Percentiles rank a stretch among this genome's conserved stretches.
Evolutionary conservation across 345 rosid species (phyloP).

Genomic region (Heritiera littoralis): DNA sequence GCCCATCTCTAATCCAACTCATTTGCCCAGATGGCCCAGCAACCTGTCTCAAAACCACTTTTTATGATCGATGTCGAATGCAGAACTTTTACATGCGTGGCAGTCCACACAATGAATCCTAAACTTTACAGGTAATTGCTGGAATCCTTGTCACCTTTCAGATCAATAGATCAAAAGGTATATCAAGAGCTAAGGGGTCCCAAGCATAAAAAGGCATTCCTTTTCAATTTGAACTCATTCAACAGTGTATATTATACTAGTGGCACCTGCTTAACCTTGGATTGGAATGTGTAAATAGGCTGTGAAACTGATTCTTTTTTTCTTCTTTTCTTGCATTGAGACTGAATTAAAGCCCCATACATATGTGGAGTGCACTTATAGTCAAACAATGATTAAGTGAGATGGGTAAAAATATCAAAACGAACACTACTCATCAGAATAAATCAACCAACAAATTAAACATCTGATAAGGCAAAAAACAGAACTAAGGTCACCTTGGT

Average conservation of each 20-base stretch:
- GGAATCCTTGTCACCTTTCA: neutral
- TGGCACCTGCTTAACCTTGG: neutral
- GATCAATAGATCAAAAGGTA: neutral
- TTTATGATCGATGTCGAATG: neutral
- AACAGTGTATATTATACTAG: neutral
- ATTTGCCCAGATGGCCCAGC: constrained; percentile 65
- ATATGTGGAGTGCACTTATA: neutral
- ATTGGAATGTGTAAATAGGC: neutral
- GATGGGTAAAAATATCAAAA: neutral
- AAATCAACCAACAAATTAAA: neutral
- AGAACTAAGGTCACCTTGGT: constrained; percentile 44
- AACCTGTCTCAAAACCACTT: constrained; percentile 35
- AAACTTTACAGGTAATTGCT: neutral
- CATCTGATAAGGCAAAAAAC: neutral
- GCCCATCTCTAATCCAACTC: constrained; percentile 67
- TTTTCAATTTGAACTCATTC: neutral
- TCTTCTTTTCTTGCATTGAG: neutral
- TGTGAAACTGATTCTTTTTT: neutral
- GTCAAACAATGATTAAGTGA: neutral
- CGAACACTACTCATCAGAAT: neutral
- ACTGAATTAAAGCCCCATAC: neutral
- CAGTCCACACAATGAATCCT: neutral
- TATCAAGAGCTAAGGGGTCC: neutral
- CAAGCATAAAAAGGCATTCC: neutral
- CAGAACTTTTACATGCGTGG: neutral